These are phyloP conservation scores for Trebouxia sp. DNA, from an alignment of 139 green algal genomes.

Conservation along the genomic window DNA sequence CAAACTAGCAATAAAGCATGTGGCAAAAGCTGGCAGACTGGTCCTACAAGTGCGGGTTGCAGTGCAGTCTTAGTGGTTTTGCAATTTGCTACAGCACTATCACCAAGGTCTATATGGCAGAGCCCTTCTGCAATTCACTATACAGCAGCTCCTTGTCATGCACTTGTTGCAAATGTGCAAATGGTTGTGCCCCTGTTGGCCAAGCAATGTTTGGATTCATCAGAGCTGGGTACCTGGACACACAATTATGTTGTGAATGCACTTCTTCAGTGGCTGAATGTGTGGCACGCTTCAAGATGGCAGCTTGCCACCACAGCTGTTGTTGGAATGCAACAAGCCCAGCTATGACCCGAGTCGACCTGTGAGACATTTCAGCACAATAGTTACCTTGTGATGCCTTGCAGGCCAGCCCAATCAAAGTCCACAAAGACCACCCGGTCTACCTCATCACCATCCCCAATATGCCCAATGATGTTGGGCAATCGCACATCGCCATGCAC, in stretches of 20 bases:
- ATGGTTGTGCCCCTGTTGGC: constrained; percentile 16
- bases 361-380: neutral
- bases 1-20: neutral
- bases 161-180: constrained; percentile 16
- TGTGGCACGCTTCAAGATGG: neutral
- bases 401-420: constrained; percentile 21
- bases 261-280: constrained; percentile 5
- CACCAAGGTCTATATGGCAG: constrained; percentile 7
- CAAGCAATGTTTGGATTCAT: constrained; percentile 9
- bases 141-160: constrained; percentile 21
- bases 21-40: neutral
- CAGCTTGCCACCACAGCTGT: constrained; percentile 5
- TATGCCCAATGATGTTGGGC: constrained; percentile 6
- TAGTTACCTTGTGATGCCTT: constrained; percentile 12
- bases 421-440: constrained; percentile 20
- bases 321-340: constrained; percentile 17
- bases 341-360: constrained; percentile 4
- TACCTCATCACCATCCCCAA: constrained; percentile 4
- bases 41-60: neutral
- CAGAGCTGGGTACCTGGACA: constrained; percentile 20
- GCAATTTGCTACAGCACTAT: neutral
- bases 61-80: neutral
- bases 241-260: constrained; percentile 3
- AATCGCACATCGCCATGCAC: constrained; percentile 21
- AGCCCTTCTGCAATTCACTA: constrained; percentile 11